Base-by-base conservation (phyloP, 2,329 filamentous ascomycete genomes). In the Trichoderma sp. region DNA sequence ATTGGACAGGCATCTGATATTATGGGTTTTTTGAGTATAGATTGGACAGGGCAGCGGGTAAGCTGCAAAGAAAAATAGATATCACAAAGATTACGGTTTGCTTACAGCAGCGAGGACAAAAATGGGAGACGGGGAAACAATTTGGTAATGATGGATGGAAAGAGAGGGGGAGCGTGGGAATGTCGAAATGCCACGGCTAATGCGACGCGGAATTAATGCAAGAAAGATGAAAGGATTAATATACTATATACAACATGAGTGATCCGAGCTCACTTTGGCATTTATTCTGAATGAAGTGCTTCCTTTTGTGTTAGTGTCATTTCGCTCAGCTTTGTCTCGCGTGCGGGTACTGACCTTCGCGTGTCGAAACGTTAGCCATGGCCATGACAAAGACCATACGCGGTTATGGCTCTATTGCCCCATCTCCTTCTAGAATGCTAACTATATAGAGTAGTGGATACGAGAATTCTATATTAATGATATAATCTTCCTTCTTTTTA, bases 21-120 rank as follows among this genome's bases (percentile, higher is more conserved):
- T 16, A 27, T 27, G 27, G 27, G 27, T 27, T 68, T 49, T 60
- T 60, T 37, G 35, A 55, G 56, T 33, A 68, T 68, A 68, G 66
- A 68, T 55, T 63, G 29, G 66, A 19, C 58, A 37, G 58, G 43
- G 43, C 4, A 57, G 55, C 40, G 27, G 40, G 43, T 27, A 21
- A 63, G 31, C 24, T 31, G 27, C 29, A 52, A 49, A 27, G 57
- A 19, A 65, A 43, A 13, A 67, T 67, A 59, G 63, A 66, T 43
- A 35, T 59, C 37, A 59, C 40, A 67, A 67, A 21, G 27, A 66
- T 47, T 13, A 21, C 24, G 55, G 55, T 37, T 52, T 67, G n/a
- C 24, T 52, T 37, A 19, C 27, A 21, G 35, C 40, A 55, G 58
- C 21, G 21, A 19, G 19, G 29, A 35, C 33, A 55, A 40, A 56